phyloP scores from a whole-genome alignment of 2,329 filamentous ascomycete genomes.

The Colletotrichum acutatum region DNA sequence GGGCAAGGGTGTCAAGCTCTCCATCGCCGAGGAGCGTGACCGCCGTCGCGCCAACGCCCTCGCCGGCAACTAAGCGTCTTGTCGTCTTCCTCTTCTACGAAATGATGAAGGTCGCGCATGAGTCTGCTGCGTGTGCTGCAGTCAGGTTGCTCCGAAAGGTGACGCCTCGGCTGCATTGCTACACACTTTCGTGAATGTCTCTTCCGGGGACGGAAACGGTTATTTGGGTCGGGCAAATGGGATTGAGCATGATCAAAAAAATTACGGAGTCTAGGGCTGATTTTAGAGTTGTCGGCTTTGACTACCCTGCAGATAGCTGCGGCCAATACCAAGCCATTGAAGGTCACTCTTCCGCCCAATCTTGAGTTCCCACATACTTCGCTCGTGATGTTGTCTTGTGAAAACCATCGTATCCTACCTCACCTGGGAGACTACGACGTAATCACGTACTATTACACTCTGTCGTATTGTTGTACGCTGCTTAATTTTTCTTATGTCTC shows the following conservation, averaged over 20 bases:
- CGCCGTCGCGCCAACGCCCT: conserved; percentile 80
- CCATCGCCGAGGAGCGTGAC: conserved; percentile 99
- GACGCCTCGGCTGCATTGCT: neutral
- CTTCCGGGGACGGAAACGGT: conserved; percentile 23
- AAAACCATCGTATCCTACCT: neutral
- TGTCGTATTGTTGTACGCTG: too few relatives aligned
- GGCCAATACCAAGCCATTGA: conserved; percentile 39
- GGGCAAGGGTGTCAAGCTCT: conserved; percentile 99
- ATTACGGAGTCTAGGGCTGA: conserved; percentile 38
- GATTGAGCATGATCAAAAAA: conserved; percentile 37
- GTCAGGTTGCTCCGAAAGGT: neutral
- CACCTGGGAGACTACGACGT: too few relatives aligned
- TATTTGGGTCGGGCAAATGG: conserved; percentile 35
- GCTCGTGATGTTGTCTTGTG: neutral
- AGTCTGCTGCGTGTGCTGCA: conserved; percentile 21
- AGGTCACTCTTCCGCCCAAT: conserved; percentile 35
- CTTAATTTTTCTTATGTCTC: too few relatives aligned
- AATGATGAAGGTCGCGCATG: conserved; percentile 22
- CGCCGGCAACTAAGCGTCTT: conserved; percentile 59
- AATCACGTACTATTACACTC: neutral
- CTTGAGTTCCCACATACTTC: conserved; percentile 23
- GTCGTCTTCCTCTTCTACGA: conserved; percentile 14
- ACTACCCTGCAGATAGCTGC: conserved; percentile 37
- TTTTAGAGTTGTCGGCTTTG: conserved; percentile 38
- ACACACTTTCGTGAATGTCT: conserved; percentile 33